Evolutionary conservation across 176 grass and related monocot species (phyloP).

Genomic region (Ampelocalamus luodianensis): DNA sequence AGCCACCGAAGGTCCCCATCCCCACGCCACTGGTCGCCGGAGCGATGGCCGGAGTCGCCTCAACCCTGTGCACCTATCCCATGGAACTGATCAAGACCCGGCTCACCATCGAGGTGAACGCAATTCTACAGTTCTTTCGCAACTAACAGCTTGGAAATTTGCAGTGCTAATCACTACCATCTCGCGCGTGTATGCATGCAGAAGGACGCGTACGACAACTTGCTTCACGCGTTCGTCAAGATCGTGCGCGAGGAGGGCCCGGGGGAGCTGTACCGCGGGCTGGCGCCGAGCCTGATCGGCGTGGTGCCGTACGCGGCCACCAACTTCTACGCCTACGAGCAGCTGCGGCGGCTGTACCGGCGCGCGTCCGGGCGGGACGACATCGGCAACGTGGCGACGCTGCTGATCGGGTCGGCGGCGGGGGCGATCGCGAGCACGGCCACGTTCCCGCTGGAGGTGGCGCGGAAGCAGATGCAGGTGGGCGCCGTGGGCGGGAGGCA

Average conservation of each 20-base stretch:
- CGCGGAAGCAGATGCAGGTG: conserved; percentile 85
- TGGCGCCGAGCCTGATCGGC: conserved; percentile 79
- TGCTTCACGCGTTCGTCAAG: conserved; percentile 75
- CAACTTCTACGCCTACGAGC: conserved; percentile 84
- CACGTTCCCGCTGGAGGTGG: conserved; percentile 94
- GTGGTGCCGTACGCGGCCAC: conserved; percentile 82
- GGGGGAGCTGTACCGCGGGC: conserved; percentile 71
- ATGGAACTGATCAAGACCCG: conserved; percentile 86
- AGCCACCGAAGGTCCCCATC: conserved; percentile 60
- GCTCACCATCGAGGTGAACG: conserved; percentile 78
- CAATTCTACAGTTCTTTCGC: too few relatives aligned
- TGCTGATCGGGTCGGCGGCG: conserved; percentile 72
- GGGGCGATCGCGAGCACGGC: conserved; percentile 80
- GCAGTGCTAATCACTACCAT: background rate
- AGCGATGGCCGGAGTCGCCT: conserved; percentile 77
- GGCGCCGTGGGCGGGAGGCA: conserved; percentile 73
- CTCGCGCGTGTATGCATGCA: conserved; percentile 2
- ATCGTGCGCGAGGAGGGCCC: conserved; percentile 69
- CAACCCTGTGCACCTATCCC: conserved; percentile 87
- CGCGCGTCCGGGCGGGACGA: conserved; percentile 52
- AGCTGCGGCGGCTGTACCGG: conserved; percentile 61
- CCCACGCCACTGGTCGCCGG: conserved; percentile 73
- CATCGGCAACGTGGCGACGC: conserved; percentile 53
- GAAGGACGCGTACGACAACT: conserved; percentile 76
- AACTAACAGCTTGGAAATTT: background rate